Percentiles rank a stretch among this genome's conserved stretches.
phyloP scores from a whole-genome alignment of 306 rosid genomes.

The Clitoria ternatea region DNA sequence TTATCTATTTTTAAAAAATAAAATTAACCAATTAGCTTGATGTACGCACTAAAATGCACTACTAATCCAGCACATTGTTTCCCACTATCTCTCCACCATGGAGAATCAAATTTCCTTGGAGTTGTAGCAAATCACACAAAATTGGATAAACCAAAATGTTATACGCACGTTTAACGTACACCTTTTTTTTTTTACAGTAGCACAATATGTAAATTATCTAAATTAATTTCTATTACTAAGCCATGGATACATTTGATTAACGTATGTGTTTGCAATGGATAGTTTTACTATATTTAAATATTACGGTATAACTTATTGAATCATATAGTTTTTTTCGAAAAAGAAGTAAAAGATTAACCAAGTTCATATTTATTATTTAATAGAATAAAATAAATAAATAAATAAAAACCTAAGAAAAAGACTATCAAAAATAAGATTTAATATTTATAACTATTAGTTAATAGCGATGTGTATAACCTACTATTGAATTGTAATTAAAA shows the following conservation, averaged over 20 bases:
- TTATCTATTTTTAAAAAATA: no score
- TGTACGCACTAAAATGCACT: not conserved
- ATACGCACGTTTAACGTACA: no score
- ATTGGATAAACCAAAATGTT: not conserved
- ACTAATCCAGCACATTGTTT: not conserved
- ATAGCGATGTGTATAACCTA: not conserved
- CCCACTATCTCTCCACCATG: constrained; percentile 27
- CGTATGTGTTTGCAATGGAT: not conserved
- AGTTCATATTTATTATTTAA: no score
- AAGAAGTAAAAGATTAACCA: no score
- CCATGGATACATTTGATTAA: no score
- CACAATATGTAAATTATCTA: no score
- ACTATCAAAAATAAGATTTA: not conserved
- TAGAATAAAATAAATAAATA: not conserved
- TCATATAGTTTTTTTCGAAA: not conserved
- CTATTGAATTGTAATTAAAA: not conserved
- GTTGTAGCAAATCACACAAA: not conserved
- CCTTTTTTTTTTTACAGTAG: no score
- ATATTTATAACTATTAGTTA: not conserved
- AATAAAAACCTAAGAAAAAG: not conserved
- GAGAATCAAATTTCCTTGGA: not conserved
- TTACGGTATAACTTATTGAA: not conserved
- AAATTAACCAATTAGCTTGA: no score
- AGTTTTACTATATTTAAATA: not conserved
- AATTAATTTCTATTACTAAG: no score